These are phyloP conservation scores for Marvania coccoides DNA, from an alignment of 139 green algal genomes.

Conservation along the genomic window DNA sequence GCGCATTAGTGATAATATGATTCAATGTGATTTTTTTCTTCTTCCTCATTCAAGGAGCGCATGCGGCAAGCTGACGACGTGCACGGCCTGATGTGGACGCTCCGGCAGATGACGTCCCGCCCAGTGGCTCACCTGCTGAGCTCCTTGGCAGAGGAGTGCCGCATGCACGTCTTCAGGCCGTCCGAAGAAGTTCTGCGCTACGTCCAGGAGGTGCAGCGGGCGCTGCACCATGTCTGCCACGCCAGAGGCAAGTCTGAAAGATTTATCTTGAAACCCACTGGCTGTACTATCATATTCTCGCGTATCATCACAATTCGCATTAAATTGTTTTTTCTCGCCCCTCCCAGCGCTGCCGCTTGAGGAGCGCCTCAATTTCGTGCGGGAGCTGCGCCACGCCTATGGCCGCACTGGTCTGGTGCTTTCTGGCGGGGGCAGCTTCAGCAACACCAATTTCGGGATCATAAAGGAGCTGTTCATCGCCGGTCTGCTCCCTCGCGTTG, in stretches of 20 bases:
- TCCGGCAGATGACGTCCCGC: neutral
- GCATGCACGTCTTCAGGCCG: slow-evolving; percentile 42
- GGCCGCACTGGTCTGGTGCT: slow-evolving; percentile 91
- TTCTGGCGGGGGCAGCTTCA: slow-evolving; percentile 60
- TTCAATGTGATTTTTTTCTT: too few relatives aligned
- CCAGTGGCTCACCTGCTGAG: neutral
- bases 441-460: slow-evolving; percentile 82
- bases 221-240: slow-evolving; percentile 35
- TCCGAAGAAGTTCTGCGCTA: slow-evolving; percentile 78
- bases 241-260: too few relatives aligned
- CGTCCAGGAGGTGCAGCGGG: slow-evolving; percentile 74
- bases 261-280: too few relatives aligned
- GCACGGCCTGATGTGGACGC: neutral
- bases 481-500: slow-evolving; percentile 80
- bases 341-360: slow-evolving; percentile 45
- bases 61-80: neutral
- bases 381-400: slow-evolving; percentile 87
- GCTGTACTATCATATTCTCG: neutral
- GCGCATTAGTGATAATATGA: too few relatives aligned
- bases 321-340: neutral
- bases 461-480: slow-evolving; percentile 80
- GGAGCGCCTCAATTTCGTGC: slow-evolving; percentile 83
- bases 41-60: too few relatives aligned
- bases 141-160: neutral
- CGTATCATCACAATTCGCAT: neutral